Conservation (phyloP, 1,284 basidiomycete genomes). For the Trichosporon ovoides region DNA sequence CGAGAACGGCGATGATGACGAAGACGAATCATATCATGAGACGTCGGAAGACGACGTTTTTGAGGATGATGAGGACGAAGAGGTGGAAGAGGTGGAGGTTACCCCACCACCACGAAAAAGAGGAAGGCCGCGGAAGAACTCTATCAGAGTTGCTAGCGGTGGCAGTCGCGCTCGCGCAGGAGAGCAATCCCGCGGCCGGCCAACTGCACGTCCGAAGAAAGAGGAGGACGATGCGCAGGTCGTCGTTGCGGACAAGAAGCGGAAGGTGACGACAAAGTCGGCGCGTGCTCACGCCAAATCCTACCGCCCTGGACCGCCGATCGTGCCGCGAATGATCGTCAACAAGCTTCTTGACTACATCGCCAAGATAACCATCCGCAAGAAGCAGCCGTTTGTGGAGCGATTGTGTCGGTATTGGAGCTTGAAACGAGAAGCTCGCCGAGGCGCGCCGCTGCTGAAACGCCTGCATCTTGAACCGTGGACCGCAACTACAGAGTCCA, state of each 20-base stretch:
- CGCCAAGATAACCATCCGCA: constrained; percentile 64
- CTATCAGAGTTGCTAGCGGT: constrained; percentile 1
- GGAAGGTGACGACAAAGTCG: constrained; percentile 49
- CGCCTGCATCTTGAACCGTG: constrained; percentile 93
- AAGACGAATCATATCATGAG: constrained; percentile 32
- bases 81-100: constrained; percentile 42
- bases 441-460: constrained; percentile 91
- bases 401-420: constrained; percentile 92
- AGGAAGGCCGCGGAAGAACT: constrained; percentile 16
- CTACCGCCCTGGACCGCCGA: constrained; percentile 54
- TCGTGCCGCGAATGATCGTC: constrained; percentile 54
- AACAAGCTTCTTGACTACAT: constrained; percentile 75
- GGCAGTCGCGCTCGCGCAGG: background rate
- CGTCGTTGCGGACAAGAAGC: constrained; percentile 4
- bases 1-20: constrained; percentile 33
- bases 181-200: background rate
- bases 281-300: constrained; percentile 55
- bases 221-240: background rate
- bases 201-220: background rate
- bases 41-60: background rate
- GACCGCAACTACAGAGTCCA: constrained; percentile 70
- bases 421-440: constrained; percentile 82
- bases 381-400: constrained; percentile 71
- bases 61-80: constrained; percentile 39
- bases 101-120: constrained; percentile 12